Base-by-base conservation (phyloP, 139 green algal genomes). In the Protoeuglena noctilucae region DNA sequence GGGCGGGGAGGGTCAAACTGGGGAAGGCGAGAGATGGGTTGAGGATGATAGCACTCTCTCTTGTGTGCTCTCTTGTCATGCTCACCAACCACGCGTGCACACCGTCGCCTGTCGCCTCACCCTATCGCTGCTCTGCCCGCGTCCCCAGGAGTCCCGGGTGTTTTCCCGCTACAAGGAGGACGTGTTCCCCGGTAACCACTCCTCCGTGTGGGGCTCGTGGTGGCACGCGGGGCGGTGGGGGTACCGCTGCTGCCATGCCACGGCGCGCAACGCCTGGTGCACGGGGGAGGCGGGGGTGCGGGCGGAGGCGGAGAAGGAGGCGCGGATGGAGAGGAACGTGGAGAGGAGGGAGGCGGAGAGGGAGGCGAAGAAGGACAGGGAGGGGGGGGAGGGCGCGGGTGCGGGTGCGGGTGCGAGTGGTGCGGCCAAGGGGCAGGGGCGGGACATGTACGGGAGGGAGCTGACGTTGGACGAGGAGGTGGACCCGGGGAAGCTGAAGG, bases 141-240 rank as follows among this genome's bases (percentile, higher is more conserved):
- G n/a, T n/a, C 19, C 19, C 18, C 48, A 58, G 59, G 68, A 75
- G 60, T 31, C 47, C 22, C 66, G 71, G 54, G 62, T 64, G 12
- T 54, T 63, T 28, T 80, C 62, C 18, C 67, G 79, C 21, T 98
- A 96, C 58, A 85, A 96, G 64, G 91, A 98, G 70, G 91, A 98
- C 57, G 82, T 94, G 51, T 60, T 75, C n/a, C 49, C 79, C 29
- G 80, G 87, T 58, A 98, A 98, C 68, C 91, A 98, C 80, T 95
- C 82, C 0, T 50, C 56, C 0, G 85, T 98, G 48, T 98, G 88
- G 88, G 90, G 90, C 21, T 88, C 72, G 28, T 98, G 74, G 72
- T 98, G 87, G 87, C 24, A 64, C 3, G 78, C 89, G 19, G 87
- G 87, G 17, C 46, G 55, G 28, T 98, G 91, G 89, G 91, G 91